Evolutionary conservation across 768 basidiomycete species (phyloP).

Genomic region (Termitomyces sp.): DNA sequence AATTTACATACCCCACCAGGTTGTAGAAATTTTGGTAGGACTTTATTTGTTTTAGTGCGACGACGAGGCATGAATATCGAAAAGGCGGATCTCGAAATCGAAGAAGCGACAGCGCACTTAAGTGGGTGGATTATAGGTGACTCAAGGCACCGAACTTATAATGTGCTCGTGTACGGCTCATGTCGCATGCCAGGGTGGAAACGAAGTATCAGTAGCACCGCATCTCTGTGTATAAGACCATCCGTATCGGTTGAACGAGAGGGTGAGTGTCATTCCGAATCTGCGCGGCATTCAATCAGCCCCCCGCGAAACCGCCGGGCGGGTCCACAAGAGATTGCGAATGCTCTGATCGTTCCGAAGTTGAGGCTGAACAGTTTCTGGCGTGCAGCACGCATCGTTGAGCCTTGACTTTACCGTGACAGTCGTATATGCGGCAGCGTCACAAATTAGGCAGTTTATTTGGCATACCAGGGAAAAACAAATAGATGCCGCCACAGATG

Average conservation of each 20-base stretch:
- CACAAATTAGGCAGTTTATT: constrained; percentile 5
- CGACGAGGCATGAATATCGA: constrained; percentile 5
- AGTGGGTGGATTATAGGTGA: not conserved
- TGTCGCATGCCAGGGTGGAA: not conserved
- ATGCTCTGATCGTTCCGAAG: not conserved
- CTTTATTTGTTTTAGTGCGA: constrained; percentile 2
- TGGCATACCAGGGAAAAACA: not conserved
- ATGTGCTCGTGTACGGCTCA: not conserved
- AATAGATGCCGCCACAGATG: constrained; percentile 5
- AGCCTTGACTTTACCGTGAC: not conserved
- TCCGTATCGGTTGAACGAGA: constrained; percentile 1
- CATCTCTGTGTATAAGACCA: constrained; percentile 7
- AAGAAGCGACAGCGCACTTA: not conserved
- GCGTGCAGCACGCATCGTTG: not conserved
- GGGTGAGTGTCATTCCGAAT: not conserved
- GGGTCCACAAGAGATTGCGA: not conserved
- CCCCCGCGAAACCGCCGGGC: not conserved
- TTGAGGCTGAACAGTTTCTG: not conserved
- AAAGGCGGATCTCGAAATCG: not conserved
- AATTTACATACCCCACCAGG: not conserved
- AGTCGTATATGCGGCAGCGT: not conserved
- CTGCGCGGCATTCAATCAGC: not conserved
- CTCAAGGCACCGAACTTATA: constrained; percentile 10
- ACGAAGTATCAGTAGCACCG: constrained; percentile 11
- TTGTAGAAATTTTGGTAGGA: not conserved